Evolutionary conservation across 768 basidiomycete genomes (phyloP), one percentile per base, ranked within the genome.

Genomic region (Trametes villosa): DNA sequence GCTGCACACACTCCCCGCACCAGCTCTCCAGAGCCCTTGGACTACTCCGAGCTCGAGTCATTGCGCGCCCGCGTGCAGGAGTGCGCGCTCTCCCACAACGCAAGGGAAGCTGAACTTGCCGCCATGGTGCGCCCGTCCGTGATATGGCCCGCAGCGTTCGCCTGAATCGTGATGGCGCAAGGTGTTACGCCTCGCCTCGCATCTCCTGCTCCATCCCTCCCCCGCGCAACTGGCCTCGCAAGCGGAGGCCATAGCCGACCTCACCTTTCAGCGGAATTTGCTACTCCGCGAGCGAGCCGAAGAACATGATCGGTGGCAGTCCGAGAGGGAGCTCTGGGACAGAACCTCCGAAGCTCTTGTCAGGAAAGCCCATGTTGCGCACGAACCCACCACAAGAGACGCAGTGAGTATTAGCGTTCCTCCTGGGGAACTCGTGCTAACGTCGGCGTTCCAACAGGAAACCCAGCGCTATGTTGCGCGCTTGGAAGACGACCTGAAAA

Each of bases 321-420:
- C 82, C 1, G 89, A 91, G 70, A 79, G 81, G 65, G 83, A 83
- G 17, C 76, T 81, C 2, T 92, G 89, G 86, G 81, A 79, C 5
- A 76, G 89, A 56, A 84, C 81, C 65, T 83, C 88, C 1, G 89
- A 91, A 63, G 88, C 86, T 9, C 76, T 92, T 34, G 76, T 89
- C 56, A 69, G 77, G 2, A 83, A 74, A 41, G 70, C 82, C 45
- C 76, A 80, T 45, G 78, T 76, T 57, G 81, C 73, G 42, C 71
- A 75, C n/a, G 68, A 70, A 9, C 55, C 59, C 6, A 31, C 41
- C 0, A n/a, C 46, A 2, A 62, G 44, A 27, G 60, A 67, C 18
- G 51, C 64, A 47, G 66, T 62, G 41, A 38, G 60, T 27, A 31
- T 29, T 1, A 2, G 9, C 5, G 27, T 33, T 24, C 6, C n/a